A percentile compares a stretch with the other conserved stretches of the same genome.
Conservation (phyloP, 352 stramenopile genomes). For the Phytophthora tentaculata region DNA sequence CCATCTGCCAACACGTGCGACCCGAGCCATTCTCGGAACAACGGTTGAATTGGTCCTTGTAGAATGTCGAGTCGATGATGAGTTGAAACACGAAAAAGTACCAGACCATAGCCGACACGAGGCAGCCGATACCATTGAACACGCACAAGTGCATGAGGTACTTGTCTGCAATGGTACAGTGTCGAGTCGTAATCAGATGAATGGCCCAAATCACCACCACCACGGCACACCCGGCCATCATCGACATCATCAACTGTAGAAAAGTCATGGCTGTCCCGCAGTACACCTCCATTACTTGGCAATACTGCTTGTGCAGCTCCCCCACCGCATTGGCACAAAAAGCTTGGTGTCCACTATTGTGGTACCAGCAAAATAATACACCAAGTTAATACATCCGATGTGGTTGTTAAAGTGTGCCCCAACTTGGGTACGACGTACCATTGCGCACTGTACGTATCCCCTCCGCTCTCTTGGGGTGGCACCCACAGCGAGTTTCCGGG, state of each 20-base stretch:
- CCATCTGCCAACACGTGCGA: slow-evolving; percentile 81
- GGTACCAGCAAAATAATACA: neutral
- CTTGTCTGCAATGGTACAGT: slow-evolving; percentile 67
- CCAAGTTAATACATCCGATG: too few relatives aligned
- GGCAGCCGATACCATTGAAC: slow-evolving; percentile 53
- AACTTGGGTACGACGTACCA: slow-evolving; percentile 46
- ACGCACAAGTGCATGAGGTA: slow-evolving; percentile 81
- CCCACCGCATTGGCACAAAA: slow-evolving; percentile 64
- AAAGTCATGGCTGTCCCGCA: slow-evolving; percentile 64
- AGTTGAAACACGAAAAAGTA: slow-evolving; percentile 72
- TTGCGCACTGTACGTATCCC: slow-evolving; percentile 62
- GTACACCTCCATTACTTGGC: slow-evolving; percentile 74
- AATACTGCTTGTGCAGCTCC: slow-evolving; percentile 80
- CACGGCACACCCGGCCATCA: slow-evolving; percentile 55
- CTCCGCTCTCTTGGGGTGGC: slow-evolving; percentile 61
- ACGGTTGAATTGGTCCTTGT: slow-evolving; percentile 81
- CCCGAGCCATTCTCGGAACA: slow-evolving; percentile 62
- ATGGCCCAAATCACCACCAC: slow-evolving; percentile 58
- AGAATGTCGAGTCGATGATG: slow-evolving; percentile 76
- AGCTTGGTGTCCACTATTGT: slow-evolving; percentile 36
- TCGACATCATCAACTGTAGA: slow-evolving; percentile 61
- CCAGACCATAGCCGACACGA: slow-evolving; percentile 60
- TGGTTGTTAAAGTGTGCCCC: too few relatives aligned
- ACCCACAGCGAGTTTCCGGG: slow-evolving; percentile 84
- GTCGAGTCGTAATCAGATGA: slow-evolving; percentile 54